phyloP scores from a whole-genome alignment of 1,284 basidiomycete genomes.

The Mycena citricolor region DNA sequence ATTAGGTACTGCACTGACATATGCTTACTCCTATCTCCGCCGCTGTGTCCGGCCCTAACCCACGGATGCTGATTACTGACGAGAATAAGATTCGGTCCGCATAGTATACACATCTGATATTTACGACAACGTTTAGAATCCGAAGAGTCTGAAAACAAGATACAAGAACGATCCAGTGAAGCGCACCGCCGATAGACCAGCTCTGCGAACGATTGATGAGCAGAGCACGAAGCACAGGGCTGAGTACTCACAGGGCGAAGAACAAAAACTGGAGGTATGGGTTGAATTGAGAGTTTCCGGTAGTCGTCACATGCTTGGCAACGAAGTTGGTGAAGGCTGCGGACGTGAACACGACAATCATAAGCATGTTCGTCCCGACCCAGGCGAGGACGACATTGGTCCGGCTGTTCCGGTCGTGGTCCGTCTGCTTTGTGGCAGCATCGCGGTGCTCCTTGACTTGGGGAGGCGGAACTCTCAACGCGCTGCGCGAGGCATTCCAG shows the following conservation, averaged over 20 bases:
- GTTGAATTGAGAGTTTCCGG: conserved; percentile 64
- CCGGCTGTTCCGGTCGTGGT: conserved; percentile 79
- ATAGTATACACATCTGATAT: too few relatives aligned
- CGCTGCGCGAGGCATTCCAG: conserved; percentile 72
- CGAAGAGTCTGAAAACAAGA: conserved; percentile 72
- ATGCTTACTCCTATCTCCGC: too few relatives aligned
- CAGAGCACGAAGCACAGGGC: conserved; percentile 9
- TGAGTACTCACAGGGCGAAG: conserved; percentile 66
- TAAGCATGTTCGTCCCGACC: conserved; percentile 82
- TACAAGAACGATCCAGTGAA: conserved; percentile 79
- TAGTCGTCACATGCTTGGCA: conserved; percentile 46
- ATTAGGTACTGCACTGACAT: too few relatives aligned
- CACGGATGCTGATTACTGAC: too few relatives aligned
- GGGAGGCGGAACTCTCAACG: conserved; percentile 63
- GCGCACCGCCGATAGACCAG: conserved; percentile 75
- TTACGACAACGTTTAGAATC: too few relatives aligned
- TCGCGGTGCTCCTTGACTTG: conserved; percentile 80
- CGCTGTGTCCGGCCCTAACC: too few relatives aligned
- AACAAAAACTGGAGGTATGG: conserved; percentile 85
- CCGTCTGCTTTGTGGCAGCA: conserved; percentile 87
- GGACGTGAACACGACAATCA: conserved; percentile 85
- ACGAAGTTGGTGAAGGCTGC: conserved; percentile 70
- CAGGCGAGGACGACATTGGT: conserved; percentile 86
- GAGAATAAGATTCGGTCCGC: too few relatives aligned
- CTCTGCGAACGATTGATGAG: conserved; percentile 41